Conservation (phyloP, 2,329 filamentous ascomycete genomes). For the Talaromyces sp. region DNA sequence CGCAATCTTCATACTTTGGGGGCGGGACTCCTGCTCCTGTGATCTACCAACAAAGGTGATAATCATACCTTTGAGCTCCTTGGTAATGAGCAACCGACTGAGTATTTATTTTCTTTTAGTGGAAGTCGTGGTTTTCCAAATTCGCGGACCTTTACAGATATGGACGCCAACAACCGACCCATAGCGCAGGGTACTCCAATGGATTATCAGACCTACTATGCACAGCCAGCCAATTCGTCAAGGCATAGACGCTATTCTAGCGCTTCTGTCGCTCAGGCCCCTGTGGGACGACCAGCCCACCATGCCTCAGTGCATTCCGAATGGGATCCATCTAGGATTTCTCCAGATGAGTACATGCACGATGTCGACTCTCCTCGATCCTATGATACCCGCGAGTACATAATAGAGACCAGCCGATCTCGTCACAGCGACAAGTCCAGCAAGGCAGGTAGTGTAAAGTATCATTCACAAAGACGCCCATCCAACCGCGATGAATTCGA, state of each 20-base stretch:
- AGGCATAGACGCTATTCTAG: conserved; percentile 30
- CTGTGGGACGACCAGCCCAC: conserved; percentile 30
- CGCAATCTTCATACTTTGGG: conserved; percentile 30
- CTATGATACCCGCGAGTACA: conserved; percentile 35
- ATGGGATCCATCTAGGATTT: conserved; percentile 32
- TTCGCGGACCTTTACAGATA: conserved; percentile 27
- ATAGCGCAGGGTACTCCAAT: conserved; percentile 26
- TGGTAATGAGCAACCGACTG: conserved; percentile 16
- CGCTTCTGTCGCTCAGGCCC: conserved; percentile 31
- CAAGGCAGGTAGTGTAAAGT: conserved; percentile 31
- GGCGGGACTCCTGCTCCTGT: conserved; percentile 28
- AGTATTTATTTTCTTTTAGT: conserved; percentile 25
- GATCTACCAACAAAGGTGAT: conserved; percentile 40
- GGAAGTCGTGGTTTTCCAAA: conserved; percentile 31
- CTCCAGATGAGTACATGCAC: conserved; percentile 31
- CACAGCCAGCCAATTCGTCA: conserved; percentile 26
- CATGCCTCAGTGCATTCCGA: conserved; percentile 32
- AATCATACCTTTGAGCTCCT: neutral
- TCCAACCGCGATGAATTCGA: conserved; percentile 88
- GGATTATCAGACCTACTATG: conserved; percentile 32
- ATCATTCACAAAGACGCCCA: conserved; percentile 60
- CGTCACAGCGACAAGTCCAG: conserved; percentile 29
- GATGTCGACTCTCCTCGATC: conserved; percentile 33
- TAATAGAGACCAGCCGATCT: conserved; percentile 34
- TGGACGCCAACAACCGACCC: conserved; percentile 27